These are phyloP conservation scores for Notholithocarpus densiflorus DNA, from an alignment of 306 rosid genomes.

Conservation along the genomic window DNA sequence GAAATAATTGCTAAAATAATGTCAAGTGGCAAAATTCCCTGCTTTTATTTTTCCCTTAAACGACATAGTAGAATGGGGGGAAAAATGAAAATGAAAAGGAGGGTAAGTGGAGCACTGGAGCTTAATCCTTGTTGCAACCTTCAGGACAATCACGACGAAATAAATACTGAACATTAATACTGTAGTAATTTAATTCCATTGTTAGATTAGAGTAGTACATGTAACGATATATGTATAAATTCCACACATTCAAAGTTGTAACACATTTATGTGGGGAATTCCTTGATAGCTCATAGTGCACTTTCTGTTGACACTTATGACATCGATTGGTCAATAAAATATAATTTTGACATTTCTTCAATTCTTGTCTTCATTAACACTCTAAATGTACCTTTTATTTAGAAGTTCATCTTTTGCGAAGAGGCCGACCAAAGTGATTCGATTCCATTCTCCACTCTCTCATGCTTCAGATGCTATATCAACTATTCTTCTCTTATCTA, in stretches of 20 bases:
- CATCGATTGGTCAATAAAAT: conserved; percentile 45
- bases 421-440: conserved; percentile 98
- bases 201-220: no score
- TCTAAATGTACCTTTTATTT: conserved; percentile 30
- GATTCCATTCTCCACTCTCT: conserved; percentile 77
- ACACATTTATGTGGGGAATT: conserved; percentile 29
- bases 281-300: conserved; percentile 12
- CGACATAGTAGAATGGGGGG: no score
- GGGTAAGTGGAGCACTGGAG: no score
- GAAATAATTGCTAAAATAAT: no score
- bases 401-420: conserved; percentile 41
- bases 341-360: conserved; percentile 15
- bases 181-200: no score
- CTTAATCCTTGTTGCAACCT: no score
- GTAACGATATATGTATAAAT: no score
- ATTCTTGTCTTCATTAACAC: conserved; percentile 59
- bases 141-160: no score
- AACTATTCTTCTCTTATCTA: conserved; percentile 17
- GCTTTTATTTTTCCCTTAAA: no score
- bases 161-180: no score
- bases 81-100: no score
- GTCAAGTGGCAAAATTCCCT: no score
- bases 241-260: neutral
- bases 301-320: conserved; percentile 31
- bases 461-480: conserved; percentile 41